phyloP scores from a whole-genome alignment of 202 grass and related monocot species.

The Zoysia matrella region DNA sequence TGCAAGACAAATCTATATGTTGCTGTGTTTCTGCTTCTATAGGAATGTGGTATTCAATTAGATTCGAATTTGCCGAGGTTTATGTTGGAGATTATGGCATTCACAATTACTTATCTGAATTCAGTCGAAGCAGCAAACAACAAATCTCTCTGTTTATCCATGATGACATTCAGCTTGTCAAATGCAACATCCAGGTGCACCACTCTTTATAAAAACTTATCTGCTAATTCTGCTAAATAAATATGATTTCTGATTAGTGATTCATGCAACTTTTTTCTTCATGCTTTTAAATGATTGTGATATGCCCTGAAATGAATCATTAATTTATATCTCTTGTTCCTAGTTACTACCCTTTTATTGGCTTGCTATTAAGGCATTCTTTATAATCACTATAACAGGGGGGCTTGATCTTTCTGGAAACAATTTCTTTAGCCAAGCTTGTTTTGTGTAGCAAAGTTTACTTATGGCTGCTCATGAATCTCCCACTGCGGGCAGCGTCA shows the following conservation, averaged over 20 bases:
- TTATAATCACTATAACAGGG: slow-evolving; percentile 59
- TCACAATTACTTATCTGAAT: slow-evolving; percentile 52
- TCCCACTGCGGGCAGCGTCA: slow-evolving; percentile 28
- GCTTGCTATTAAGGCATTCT: slow-evolving; percentile 41
- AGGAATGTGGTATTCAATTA: slow-evolving; percentile 50
- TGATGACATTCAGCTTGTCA: slow-evolving; percentile 63
- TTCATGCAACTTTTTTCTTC: slow-evolving; percentile 8
- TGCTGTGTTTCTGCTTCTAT: slow-evolving; percentile 27
- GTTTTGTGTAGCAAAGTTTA: slow-evolving; percentile 67
- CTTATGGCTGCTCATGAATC: slow-evolving; percentile 53
- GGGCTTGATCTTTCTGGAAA: slow-evolving; percentile 84
- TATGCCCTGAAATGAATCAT: slow-evolving; percentile 27
- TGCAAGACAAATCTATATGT: slow-evolving; percentile 33
- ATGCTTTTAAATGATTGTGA: slow-evolving; percentile 25
- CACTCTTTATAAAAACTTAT: slow-evolving; percentile 33
- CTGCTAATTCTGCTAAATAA: slow-evolving; percentile 22
- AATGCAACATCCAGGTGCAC: slow-evolving; percentile 72
- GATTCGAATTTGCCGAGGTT: slow-evolving; percentile 65
- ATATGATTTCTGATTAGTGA: slow-evolving; percentile 22
- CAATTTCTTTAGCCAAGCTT: slow-evolving; percentile 67
- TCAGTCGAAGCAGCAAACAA: slow-evolving; percentile 48
- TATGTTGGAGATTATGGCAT: slow-evolving; percentile 59
- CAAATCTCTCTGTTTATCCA: slow-evolving; percentile 50
- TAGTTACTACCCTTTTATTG: slow-evolving; percentile 12
- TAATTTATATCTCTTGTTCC: slow-evolving; percentile 27